Conservation (phyloP, 345 rosid genomes). For the Salix viminalis region DNA sequence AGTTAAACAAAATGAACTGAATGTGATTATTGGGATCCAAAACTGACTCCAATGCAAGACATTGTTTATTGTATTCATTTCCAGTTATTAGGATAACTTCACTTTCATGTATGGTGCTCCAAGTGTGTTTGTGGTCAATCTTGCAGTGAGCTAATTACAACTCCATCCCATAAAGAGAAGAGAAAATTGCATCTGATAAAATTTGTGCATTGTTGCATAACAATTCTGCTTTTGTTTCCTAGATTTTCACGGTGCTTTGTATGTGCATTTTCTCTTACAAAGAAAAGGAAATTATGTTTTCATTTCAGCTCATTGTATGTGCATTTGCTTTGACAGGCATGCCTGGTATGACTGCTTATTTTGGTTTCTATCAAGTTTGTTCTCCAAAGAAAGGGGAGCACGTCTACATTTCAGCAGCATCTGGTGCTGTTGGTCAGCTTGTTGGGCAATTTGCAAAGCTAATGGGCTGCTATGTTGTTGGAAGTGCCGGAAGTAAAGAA, state of each 20-base stretch:
- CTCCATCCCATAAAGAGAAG: neutral
- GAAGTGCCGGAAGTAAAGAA: slow-evolving; percentile 15
- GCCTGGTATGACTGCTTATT: slow-evolving; percentile 16
- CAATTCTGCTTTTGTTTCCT: neutral
- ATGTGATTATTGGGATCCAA: neutral
- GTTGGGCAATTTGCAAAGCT: slow-evolving; percentile 18
- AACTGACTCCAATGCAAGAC: neutral
- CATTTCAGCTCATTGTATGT: no score
- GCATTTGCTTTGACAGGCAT: slow-evolving; percentile 1
- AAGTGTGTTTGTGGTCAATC: neutral
- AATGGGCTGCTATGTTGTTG: slow-evolving; percentile 16
- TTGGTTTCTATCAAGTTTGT: slow-evolving; percentile 11
- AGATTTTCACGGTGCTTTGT: no score
- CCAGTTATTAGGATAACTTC: neutral
- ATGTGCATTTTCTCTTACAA: no score
- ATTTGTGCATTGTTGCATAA: neutral
- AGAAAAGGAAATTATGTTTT: neutral
- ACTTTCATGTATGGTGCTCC: neutral
- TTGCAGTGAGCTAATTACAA: neutral
- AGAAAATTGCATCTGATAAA: neutral
- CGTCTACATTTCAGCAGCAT: slow-evolving; percentile 14
- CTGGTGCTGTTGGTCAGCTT: slow-evolving; percentile 22
- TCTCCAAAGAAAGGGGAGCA: slow-evolving; percentile 16
- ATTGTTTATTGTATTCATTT: no score
- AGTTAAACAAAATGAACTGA: neutral